Conservation (phyloP, 257 asterid genomes). For the Scutellaria galericulata region DNA sequence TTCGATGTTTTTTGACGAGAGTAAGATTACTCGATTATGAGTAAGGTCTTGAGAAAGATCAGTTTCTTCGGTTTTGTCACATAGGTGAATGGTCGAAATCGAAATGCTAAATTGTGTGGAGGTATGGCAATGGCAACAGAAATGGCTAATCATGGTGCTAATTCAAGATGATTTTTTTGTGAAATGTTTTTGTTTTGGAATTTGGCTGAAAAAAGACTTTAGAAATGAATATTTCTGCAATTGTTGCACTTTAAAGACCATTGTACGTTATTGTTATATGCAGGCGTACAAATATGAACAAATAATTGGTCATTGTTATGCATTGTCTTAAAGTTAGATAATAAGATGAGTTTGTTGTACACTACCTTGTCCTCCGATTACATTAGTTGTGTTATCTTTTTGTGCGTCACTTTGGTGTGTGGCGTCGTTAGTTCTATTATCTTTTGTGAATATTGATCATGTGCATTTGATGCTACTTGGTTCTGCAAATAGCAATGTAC, state of each 20-base stretch:
- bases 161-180: background rate
- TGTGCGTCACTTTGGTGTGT: background rate
- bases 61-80: background rate
- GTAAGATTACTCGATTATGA: background rate
- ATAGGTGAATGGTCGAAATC: background rate
- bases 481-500: too few species aligned
- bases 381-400: background rate
- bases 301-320: background rate
- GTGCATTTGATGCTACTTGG: too few species aligned
- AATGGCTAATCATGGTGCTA: background rate
- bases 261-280: background rate
- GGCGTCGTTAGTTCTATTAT: too few species aligned
- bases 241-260: background rate
- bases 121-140: background rate
- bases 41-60: slow-evolving; percentile 8
- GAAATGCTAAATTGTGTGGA: background rate
- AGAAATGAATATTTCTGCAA: too few species aligned
- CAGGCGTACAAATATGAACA: background rate
- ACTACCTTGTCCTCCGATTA: background rate
- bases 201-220: too few species aligned
- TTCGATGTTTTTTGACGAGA: slow-evolving; percentile 12
- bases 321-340: background rate
- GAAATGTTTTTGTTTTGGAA: background rate
- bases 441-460: too few species aligned
- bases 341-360: background rate